Conservation (phyloP, 352 stramenopile species). For the Globisporangium splendens region DNA sequence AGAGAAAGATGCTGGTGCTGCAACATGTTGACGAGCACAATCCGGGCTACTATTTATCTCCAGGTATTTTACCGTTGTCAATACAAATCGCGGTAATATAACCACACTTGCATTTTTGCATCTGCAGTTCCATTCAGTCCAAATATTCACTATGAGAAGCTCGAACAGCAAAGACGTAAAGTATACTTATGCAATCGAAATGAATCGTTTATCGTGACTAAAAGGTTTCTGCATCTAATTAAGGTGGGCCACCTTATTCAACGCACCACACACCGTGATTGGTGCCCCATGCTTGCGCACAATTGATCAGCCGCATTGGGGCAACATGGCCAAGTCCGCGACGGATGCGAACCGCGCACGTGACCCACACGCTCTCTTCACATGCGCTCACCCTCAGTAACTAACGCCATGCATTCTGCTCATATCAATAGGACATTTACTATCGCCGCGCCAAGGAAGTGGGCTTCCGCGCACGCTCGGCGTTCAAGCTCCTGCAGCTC, state of each 20-base stretch:
- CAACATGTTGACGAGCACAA: too few species aligned
- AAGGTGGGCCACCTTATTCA: neutral
- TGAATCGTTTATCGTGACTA: too few species aligned
- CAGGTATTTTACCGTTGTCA: too few species aligned
- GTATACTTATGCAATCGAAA: too few species aligned
- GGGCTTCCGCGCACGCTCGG: constrained; percentile 95
- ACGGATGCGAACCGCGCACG: constrained; percentile 56
- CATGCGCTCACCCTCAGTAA: neutral
- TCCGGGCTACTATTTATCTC: too few species aligned
- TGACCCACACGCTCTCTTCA: neutral
- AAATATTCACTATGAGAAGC: too few species aligned
- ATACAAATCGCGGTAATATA: too few species aligned
- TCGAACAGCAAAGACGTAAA: too few species aligned
- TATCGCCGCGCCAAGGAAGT: constrained; percentile 94
- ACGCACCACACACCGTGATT: neutral
- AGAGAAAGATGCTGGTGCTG: too few species aligned
- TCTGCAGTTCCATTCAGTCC: too few species aligned
- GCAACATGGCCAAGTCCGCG: constrained; percentile 44
- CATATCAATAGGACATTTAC: constrained; percentile 66
- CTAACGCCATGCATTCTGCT: neutral
- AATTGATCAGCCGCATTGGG: neutral
- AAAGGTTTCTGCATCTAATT: neutral
- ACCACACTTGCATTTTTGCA: too few species aligned
- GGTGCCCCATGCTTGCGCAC: neutral
- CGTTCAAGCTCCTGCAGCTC: constrained; percentile 99